These are phyloP conservation scores for Lasiosphaeria hispida DNA, from an alignment of 495 filamentous ascomycete genomes.

Conservation along the genomic window DNA sequence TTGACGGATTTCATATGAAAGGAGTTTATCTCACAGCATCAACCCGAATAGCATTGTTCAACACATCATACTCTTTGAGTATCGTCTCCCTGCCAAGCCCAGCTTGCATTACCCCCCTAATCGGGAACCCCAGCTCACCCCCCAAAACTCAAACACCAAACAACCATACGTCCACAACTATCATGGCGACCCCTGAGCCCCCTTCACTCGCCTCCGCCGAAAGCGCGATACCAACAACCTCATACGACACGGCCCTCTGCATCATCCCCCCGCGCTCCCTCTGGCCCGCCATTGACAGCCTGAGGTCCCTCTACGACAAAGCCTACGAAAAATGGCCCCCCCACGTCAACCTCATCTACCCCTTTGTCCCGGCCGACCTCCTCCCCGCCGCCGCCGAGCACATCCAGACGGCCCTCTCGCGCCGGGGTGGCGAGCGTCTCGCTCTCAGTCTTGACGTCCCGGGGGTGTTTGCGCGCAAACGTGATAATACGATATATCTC, in stretches of 20 bases:
- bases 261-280: constrained; percentile 44
- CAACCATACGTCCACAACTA: not conserved
- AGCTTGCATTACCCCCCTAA: not conserved
- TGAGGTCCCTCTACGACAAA: constrained; percentile 55
- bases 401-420: constrained; percentile 2
- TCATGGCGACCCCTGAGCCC: constrained; percentile 9
- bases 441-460: constrained; percentile 31
- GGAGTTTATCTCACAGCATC: not conserved
- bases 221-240: constrained; percentile 25
- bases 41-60: not conserved
- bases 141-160: constrained; percentile 4
- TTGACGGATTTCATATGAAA: not conserved
- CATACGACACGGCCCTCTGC: constrained; percentile 51
- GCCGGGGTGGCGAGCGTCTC: constrained; percentile 7
- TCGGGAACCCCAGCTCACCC: not conserved
- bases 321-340: constrained; percentile 57
- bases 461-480: constrained; percentile 42
- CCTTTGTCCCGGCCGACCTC: constrained; percentile 45
- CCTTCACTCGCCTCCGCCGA: not conserved
- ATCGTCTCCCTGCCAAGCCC: not conserved
- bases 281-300: constrained; percentile 42
- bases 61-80: too few relatives aligned
- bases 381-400: constrained; percentile 16
- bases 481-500: constrained; percentile 47
- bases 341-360: constrained; percentile 60